Evolutionary conservation across 257 asterid genomes (phyloP), one percentile per base, ranked within the genome.

Genomic region (Prunella vulgaris): DNA sequence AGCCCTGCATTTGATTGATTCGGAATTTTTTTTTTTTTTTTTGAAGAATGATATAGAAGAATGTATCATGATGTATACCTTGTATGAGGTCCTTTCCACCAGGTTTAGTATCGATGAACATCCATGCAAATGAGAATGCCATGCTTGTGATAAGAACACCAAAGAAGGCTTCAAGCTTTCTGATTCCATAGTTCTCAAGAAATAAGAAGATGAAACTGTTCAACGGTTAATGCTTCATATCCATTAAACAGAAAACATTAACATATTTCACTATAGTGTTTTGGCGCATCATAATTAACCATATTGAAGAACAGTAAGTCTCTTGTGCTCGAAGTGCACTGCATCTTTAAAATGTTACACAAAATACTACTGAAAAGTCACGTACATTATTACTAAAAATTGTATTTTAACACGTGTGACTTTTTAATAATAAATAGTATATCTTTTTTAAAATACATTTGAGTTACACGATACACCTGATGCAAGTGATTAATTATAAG

Each of bases 111-210:
- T 84, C 88, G 25, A 75, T 69, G 59, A 89, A 89, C 96, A 89
- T 85, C 96, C 96, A 87, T 14, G 96, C 90, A 27, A 87, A 89
- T 7, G 96, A 85, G 74, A 89, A 27, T 14, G 90, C 96, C 96
- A 87, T 89, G 28, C 84, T 85, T 28, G 92, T 73, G n/a, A 89
- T 87, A 30, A 89, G 88, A 71, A 87, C 80, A n/a, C 84, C 92
- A 17, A 89, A 89, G 60, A 85, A 83, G 32, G 90, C 96, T 77
- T 89, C 96, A n/a, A 89, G 90, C 75, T 84, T 85, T 77, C 94
- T 66, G 51, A 85, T 79, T 60, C 92, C 96, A 64, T 89, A 89
- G 83, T 76, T 85, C 77, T 89, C 96, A 5, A 89, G 88, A 64
- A 82, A 85, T 52, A 89, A 80, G 90, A 89, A 89, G 82, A 89